Conservation (phyloP, 345 rosid species). For the Litchi chinensis region DNA sequence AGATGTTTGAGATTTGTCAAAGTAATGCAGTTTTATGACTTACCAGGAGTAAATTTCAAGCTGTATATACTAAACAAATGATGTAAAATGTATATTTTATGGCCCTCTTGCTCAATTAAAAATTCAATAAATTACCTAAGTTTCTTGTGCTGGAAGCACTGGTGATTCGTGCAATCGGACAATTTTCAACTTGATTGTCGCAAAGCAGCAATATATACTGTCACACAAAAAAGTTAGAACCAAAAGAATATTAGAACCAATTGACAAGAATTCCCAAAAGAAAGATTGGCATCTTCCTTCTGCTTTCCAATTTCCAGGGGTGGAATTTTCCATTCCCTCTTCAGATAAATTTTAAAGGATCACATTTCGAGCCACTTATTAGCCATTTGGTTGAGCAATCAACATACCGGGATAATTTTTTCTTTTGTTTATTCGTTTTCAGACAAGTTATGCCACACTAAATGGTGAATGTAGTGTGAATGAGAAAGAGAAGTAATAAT, state of each 20-base stretch:
- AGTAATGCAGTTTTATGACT: neutral
- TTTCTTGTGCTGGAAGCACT: neutral
- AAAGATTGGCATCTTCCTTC: neutral
- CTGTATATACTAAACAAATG: neutral
- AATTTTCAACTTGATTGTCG: neutral
- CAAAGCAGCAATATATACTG: neutral
- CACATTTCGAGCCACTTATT: neutral
- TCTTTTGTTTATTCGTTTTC: too few relatives aligned
- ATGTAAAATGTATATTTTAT: neutral
- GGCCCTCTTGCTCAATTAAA: neutral
- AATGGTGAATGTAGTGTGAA: too few relatives aligned
- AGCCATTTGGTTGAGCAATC: neutral
- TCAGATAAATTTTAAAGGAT: neutral
- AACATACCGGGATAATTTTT: neutral
- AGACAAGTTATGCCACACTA: too few relatives aligned
- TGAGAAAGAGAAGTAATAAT: too few relatives aligned
- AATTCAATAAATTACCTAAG: neutral
- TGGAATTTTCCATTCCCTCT: neutral
- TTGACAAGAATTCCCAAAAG: neutral
- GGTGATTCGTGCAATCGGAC: neutral
- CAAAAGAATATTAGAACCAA: neutral
- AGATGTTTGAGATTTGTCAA: neutral
- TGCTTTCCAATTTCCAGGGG: neutral
- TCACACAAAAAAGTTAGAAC: neutral
- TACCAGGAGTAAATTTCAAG: neutral